phyloP scores from a whole-genome alignment of 495 filamentous ascomycete species.

The Aspergillus taichungensis region DNA sequence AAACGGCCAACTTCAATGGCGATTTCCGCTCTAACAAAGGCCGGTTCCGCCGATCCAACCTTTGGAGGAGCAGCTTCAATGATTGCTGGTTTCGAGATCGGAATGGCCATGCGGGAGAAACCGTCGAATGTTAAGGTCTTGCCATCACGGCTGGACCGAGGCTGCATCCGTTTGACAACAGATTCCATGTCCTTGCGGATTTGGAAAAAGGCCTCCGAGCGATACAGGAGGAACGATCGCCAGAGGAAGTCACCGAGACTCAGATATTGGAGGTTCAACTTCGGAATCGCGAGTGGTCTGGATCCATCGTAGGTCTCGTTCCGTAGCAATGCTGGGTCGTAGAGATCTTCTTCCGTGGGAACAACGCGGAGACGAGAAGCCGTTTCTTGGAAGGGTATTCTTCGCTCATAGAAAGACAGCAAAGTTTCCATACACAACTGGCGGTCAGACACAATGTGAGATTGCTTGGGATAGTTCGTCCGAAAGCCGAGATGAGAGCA shows the following conservation, averaged over 20 bases:
- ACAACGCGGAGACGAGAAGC: constrained; percentile 61
- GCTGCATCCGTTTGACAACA: constrained; percentile 67
- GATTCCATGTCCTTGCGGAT: constrained; percentile 87
- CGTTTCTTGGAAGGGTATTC: constrained; percentile 74
- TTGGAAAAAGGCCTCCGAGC: constrained; percentile 88
- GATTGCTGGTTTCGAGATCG: constrained; percentile 79
- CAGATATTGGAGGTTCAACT: constrained; percentile 91
- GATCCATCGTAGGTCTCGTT: constrained; percentile 89
- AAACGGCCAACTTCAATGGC: constrained; percentile 77
- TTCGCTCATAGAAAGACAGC: constrained; percentile 67
- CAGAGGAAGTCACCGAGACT: constrained; percentile 93
- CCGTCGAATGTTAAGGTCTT: constrained; percentile 64
- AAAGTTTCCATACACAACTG: constrained; percentile 68
- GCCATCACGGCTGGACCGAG: constrained; percentile 52
- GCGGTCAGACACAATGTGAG: constrained; percentile 52
- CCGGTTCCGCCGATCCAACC: constrained; percentile 80
- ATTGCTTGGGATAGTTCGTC: constrained; percentile 65
- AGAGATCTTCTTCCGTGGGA: constrained; percentile 77
- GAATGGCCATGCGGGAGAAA: constrained; percentile 85
- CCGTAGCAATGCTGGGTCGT: constrained; percentile 72
- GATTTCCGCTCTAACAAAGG: constrained; percentile 78
- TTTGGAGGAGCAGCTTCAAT: constrained; percentile 75
- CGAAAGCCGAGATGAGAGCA: constrained; percentile 66
- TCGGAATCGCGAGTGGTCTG: constrained; percentile 81
- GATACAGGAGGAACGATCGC: constrained; percentile 81